Conservation (phyloP, 2,329 filamentous ascomycete genomes). For the Trichoderma sp. region DNA sequence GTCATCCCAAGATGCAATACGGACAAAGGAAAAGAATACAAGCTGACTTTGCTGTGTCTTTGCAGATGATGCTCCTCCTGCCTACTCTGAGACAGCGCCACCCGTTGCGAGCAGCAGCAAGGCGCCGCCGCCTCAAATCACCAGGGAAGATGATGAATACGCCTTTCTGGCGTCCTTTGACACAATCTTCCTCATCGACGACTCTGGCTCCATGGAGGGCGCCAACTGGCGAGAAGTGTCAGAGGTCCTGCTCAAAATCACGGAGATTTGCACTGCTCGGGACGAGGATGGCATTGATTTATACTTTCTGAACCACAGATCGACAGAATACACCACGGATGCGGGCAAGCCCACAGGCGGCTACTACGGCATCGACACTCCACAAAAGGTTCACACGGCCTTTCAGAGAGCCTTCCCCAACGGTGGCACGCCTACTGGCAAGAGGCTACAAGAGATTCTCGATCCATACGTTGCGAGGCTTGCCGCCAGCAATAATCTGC, state of each 20-base stretch:
- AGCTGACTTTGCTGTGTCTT: background rate
- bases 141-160: slow-evolving; percentile 64
- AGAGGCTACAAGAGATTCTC: slow-evolving; percentile 70
- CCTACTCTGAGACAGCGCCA: slow-evolving; percentile 33
- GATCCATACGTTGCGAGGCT: slow-evolving; percentile 62
- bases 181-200: slow-evolving; percentile 88
- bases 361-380: slow-evolving; percentile 65
- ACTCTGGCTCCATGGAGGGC: slow-evolving; percentile 84
- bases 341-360: slow-evolving; percentile 48
- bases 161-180: slow-evolving; percentile 79
- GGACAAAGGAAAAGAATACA: background rate
- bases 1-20: background rate
- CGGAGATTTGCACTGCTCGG: slow-evolving; percentile 77
- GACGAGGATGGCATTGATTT: slow-evolving; percentile 87
- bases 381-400: slow-evolving; percentile 62
- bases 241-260: slow-evolving; percentile 69
- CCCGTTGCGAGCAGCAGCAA: slow-evolving; percentile 17
- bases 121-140: slow-evolving; percentile 34
- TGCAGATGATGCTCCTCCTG: slow-evolving; percentile 38
- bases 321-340: slow-evolving; percentile 37
- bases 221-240: slow-evolving; percentile 73
- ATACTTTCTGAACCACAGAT: slow-evolving; percentile 79
- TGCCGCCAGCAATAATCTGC: slow-evolving; percentile 41
- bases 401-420: slow-evolving; percentile 68
- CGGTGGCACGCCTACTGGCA: slow-evolving; percentile 74